Percentiles rank a stretch among this genome's conserved stretches.
Evolutionary conservation across 441 rosid genomes (phyloP).

Genomic region (Populus hybrid): DNA sequence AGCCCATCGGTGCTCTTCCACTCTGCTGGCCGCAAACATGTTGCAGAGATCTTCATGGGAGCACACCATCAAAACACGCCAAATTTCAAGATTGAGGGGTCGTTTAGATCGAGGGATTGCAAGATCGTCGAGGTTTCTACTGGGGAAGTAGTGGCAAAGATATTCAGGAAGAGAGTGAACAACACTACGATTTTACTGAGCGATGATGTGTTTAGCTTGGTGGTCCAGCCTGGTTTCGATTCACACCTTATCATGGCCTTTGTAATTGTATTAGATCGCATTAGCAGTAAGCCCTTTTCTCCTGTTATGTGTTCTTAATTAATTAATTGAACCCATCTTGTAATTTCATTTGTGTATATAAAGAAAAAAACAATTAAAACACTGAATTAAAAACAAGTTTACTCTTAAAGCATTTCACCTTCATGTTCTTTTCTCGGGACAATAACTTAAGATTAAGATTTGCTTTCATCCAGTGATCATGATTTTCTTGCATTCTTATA

Average conservation of each 20-base stretch:
- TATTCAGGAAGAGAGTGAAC: constrained; percentile 41
- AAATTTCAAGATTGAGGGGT: constrained; percentile 42
- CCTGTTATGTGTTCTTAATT: constrained; percentile 38
- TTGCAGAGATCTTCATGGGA: constrained; percentile 38
- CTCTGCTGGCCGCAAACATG: constrained; percentile 8
- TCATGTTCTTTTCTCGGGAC: not conserved
- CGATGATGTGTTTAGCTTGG: constrained; percentile 48
- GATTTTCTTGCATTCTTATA: not conserved
- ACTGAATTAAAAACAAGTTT: too few species aligned
- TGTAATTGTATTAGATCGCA: constrained; percentile 45
- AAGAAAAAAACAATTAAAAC: too few species aligned
- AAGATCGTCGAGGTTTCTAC: constrained; percentile 16
- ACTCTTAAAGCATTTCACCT: not conserved
- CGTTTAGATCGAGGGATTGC: constrained; percentile 40
- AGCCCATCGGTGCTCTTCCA: constrained; percentile 20
- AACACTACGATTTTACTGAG: constrained; percentile 33
- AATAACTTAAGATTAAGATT: too few species aligned
- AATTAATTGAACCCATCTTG: not conserved
- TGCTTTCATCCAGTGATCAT: not conserved
- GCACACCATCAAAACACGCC: constrained; percentile 10
- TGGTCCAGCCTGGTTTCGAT: constrained; percentile 44
- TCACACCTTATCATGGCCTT: constrained; percentile 42
- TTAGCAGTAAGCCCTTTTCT: constrained; percentile 26
- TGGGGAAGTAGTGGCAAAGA: constrained; percentile 34
- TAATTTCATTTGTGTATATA: not conserved